These are phyloP conservation scores for Eucalyptus marginata DNA, from an alignment of 345 rosid genomes.

Conservation along the genomic window DNA sequence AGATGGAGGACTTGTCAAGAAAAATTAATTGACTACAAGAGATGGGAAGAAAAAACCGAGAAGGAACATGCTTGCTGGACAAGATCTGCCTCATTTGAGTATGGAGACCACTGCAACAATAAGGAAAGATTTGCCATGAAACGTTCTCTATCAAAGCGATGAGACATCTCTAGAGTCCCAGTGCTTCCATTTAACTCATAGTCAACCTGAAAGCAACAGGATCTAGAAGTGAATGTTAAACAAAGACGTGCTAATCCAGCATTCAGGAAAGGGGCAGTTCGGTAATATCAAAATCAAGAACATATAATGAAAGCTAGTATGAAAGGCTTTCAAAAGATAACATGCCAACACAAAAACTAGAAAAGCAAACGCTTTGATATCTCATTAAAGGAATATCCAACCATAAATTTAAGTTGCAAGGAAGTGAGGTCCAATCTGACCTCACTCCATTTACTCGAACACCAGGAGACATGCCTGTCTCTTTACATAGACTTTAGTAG, in stretches of 20 bases:
- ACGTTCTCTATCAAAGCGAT: conserved; percentile 34
- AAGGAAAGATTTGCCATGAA: conserved; percentile 53
- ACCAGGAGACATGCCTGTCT: not conserved
- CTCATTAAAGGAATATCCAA: not conserved
- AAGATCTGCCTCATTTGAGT: conserved; percentile 80
- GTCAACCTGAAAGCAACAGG: conserved; percentile 47
- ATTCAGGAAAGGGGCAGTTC: not conserved
- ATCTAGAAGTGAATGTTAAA: not conserved
- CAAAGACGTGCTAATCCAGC: not conserved
- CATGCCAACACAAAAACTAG: not conserved
- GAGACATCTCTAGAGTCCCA: conserved; percentile 23
- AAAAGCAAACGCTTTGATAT: not conserved
- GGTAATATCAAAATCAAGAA: not conserved
- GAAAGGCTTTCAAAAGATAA: not conserved
- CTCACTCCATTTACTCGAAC: not conserved
- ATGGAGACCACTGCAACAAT: conserved; percentile 90
- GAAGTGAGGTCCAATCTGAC: not conserved
- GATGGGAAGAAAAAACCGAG: not conserved
- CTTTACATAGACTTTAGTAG: not conserved
- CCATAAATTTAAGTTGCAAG: not conserved
- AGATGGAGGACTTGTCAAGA: not conserved
- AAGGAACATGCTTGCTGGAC: conserved; percentile 57
- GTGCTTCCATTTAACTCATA: conserved; percentile 35
- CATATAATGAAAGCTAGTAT: not conserved
- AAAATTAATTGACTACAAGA: not conserved